Conservation (phyloP, 202 grass and related monocot genomes). For the Carex arenaria region DNA sequence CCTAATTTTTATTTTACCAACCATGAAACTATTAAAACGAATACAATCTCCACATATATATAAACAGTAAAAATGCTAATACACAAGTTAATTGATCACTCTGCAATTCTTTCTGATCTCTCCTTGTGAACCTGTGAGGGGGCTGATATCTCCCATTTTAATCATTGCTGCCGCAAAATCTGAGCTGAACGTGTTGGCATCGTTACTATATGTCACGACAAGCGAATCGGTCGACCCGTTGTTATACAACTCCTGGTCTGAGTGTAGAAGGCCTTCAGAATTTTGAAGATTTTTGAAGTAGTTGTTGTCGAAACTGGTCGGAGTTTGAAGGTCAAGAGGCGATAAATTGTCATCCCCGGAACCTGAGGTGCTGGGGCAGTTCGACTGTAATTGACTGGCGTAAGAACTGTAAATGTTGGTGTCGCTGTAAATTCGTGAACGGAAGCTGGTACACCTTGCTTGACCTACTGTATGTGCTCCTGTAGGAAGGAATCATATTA, state of each 20-base stretch:
- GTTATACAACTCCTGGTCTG: slow-evolving; percentile 57
- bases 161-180: slow-evolving; percentile 53
- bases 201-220: slow-evolving; percentile 28
- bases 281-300: slow-evolving; percentile 51
- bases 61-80: not conserved
- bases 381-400: slow-evolving; percentile 37
- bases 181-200: slow-evolving; percentile 29
- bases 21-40: not conserved
- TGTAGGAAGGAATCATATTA: not conserved
- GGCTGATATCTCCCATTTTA: slow-evolving; percentile 53
- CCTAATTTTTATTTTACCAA: not conserved
- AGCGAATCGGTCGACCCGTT: slow-evolving; percentile 45
- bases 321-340: slow-evolving; percentile 38
- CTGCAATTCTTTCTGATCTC: slow-evolving; percentile 54
- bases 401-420: slow-evolving; percentile 40
- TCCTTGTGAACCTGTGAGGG: slow-evolving; percentile 43
- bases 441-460: slow-evolving; percentile 45
- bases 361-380: slow-evolving; percentile 38
- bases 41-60: not conserved
- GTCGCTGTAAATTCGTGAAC: slow-evolving; percentile 42
- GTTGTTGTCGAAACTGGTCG: slow-evolving; percentile 38
- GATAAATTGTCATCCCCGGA: slow-evolving; percentile 46
- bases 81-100: slow-evolving; percentile 32
- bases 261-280: slow-evolving; percentile 52
- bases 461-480: slow-evolving; percentile 47